Conservation (phyloP, 1,139 yeast species). For the Yamadazyma atlantica region DNA sequence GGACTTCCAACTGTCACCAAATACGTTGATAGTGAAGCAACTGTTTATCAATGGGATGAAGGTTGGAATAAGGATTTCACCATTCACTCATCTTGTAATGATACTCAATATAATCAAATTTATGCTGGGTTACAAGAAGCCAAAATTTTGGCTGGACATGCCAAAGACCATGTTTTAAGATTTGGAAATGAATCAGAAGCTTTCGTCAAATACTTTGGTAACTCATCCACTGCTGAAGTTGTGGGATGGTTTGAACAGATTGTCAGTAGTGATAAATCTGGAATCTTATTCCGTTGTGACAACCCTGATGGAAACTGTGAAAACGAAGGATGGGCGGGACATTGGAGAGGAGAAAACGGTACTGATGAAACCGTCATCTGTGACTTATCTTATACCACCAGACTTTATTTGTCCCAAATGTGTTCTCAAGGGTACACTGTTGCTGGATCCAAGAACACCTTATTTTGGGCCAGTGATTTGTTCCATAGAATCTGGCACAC, state of each 20-base stretch:
- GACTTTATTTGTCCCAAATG: conserved; percentile 19
- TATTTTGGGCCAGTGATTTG: conserved; percentile 19
- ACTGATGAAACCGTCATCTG: conserved; percentile 28
- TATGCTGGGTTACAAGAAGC: conserved; percentile 18
- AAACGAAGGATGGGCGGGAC: conserved; percentile 34
- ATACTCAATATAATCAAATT: conserved; percentile 20
- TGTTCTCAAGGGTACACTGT: conserved; percentile 23
- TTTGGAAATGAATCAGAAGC: conserved; percentile 23
- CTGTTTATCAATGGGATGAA: conserved; percentile 18
- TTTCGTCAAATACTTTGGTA: conserved; percentile 27
- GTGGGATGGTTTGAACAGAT: conserved; percentile 29
- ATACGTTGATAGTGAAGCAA: neutral
- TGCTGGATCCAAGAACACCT: conserved; percentile 12
- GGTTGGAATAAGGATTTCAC: conserved; percentile 17
- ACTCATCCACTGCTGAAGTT: conserved; percentile 28
- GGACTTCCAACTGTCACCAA: neutral
- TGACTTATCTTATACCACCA: conserved; percentile 19
- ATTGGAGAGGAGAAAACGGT: conserved; percentile 34
- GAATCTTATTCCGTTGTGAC: conserved; percentile 32
- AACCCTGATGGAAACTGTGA: conserved; percentile 32
- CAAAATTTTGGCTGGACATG: conserved; percentile 21
- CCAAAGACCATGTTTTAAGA: conserved; percentile 24
- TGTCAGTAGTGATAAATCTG: conserved; percentile 26
- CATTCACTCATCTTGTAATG: conserved; percentile 22
- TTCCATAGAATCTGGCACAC: conserved; percentile 28